Conservation (phyloP, 495 filamentous ascomycete species). For the Wilcoxina mikolae region DNA sequence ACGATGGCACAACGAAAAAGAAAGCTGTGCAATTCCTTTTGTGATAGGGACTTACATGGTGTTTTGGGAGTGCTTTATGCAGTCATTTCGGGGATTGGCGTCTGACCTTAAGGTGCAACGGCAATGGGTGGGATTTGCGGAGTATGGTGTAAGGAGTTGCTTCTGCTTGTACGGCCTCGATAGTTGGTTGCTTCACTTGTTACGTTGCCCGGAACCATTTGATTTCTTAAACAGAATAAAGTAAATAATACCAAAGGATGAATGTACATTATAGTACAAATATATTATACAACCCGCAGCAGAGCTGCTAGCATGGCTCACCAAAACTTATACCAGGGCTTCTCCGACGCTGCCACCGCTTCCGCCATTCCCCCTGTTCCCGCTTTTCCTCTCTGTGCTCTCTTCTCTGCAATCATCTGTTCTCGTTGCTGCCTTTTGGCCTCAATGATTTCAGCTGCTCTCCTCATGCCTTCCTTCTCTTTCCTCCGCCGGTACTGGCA, state of each 20-base stretch:
- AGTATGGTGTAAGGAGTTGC: background rate
- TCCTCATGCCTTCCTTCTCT: slow-evolving; percentile 64
- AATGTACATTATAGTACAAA: background rate
- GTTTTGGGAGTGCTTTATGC: slow-evolving; percentile 1
- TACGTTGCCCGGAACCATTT: background rate
- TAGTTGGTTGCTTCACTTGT: background rate
- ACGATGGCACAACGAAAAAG: slow-evolving; percentile 24
- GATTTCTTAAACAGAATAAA: background rate
- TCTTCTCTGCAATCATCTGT: slow-evolving; percentile 37
- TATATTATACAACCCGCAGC: background rate
- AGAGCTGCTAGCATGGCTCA: background rate
- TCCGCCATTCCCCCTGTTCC: slow-evolving; percentile 6
- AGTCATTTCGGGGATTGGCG: background rate
- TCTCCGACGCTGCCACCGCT: background rate
- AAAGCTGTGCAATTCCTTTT: slow-evolving; percentile 21
- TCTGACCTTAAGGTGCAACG: background rate
- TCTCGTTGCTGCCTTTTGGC: slow-evolving; percentile 52
- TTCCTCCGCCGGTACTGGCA: slow-evolving; percentile 55
- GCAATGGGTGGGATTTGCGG: background rate
- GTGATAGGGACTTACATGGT: slow-evolving; percentile 9
- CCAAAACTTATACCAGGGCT: slow-evolving; percentile 26
- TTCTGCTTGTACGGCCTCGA: background rate
- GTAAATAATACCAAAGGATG: background rate
- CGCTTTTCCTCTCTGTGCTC: slow-evolving; percentile 16
- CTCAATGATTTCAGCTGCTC: slow-evolving; percentile 67